Percentiles rank a stretch among this genome's conserved stretches.
phyloP scores from a whole-genome alignment of 1,284 basidiomycete genomes.

The Ceratorhiza oryzae-sativae region DNA sequence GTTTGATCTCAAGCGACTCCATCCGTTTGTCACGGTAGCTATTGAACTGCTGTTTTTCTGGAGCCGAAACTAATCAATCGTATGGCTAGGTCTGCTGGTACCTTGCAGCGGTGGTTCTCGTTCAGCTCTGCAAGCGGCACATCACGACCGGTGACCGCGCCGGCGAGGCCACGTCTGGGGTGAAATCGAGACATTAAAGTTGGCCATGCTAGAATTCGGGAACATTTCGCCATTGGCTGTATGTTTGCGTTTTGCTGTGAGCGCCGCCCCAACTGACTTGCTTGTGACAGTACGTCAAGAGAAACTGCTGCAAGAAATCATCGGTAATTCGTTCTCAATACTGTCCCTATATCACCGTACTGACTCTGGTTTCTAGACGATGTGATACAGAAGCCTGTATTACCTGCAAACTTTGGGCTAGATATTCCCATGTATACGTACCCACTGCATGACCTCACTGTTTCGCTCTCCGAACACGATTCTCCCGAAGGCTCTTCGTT shows the following conservation, averaged over 20 bases:
- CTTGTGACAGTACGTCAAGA: constrained; percentile 70
- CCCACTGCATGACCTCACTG: constrained; percentile 31
- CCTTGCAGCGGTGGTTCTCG: constrained; percentile 80
- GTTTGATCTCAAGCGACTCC: constrained; percentile 74
- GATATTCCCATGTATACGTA: constrained; percentile 39
- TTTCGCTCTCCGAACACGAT: constrained; percentile 33
- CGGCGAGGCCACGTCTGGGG: constrained; percentile 78
- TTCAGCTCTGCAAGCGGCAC: constrained; percentile 82
- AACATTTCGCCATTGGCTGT: constrained; percentile 81
- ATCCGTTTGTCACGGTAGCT: constrained; percentile 79
- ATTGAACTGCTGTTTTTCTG: constrained; percentile 8
- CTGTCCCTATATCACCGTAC: neutral
- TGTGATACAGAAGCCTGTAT: constrained; percentile 39
- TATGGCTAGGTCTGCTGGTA: constrained; percentile 80
- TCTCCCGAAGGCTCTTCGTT: constrained; percentile 38
- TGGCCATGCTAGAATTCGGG: constrained; percentile 81
- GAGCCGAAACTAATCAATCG: constrained; percentile 21
- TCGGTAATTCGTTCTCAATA: constrained; percentile 47
- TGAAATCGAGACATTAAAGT: constrained; percentile 70
- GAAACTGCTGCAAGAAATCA: constrained; percentile 76
- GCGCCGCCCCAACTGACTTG: constrained; percentile 40
- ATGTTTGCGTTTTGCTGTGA: constrained; percentile 48
- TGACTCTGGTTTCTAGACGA: constrained; percentile 5
- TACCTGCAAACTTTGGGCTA: constrained; percentile 38
- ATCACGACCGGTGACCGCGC: constrained; percentile 75